Base-by-base conservation (phyloP, 208 protist genomes). In the Acanthamoeba royreba region DNA sequence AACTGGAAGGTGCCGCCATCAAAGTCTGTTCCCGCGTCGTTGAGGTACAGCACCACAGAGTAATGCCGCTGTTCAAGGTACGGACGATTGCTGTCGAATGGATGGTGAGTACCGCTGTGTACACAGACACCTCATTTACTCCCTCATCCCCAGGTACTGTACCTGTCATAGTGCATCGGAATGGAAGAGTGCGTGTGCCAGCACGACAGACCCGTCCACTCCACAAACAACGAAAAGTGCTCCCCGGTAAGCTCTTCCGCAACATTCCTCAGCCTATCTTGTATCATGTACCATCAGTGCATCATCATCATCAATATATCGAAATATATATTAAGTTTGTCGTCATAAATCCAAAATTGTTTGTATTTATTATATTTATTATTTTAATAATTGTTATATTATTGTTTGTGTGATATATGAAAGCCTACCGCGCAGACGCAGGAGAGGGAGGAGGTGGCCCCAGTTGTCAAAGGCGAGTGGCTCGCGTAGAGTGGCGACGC, bases 1-100 rank as follows among this genome's bases (percentile, higher is more conserved):
- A 90, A 90, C 52, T 90, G 47, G 55, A 90, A 90, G 83, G 38
- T 66, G 83, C 83, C 83, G 33, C 83, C 83, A 19, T 90, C 83
- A 66, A 90, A 90, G 35, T 90, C 83, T 0, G 22, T 5, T n/a
- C 38, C 49, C 11, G 31, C 83, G 38, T 90, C 83, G 83, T 90
- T 90, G 25, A 90, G 83, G 40, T 90, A 90, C 38, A 90, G 55
- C 47, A 90, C 83, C 9, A 66, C 83, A 19, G 83, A 90, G 49
- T 90, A 90, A 52, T 90, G 83, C 1, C 83, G 47, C 55, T 90
- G 83, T n/a, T 22, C 28, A 3, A 90, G 55, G 38, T 90, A 90
- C 49, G 83, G 52, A 31, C 83, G 43, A 19, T 90, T 90, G 83
- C 49, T 83, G 11, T 83, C 31, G n/a, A n/a, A n/a, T n/a, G n/a